These are phyloP conservation scores for Phyllachora maydis DNA, from an alignment of 2,329 filamentous ascomycete genomes.

Conservation along the genomic window DNA sequence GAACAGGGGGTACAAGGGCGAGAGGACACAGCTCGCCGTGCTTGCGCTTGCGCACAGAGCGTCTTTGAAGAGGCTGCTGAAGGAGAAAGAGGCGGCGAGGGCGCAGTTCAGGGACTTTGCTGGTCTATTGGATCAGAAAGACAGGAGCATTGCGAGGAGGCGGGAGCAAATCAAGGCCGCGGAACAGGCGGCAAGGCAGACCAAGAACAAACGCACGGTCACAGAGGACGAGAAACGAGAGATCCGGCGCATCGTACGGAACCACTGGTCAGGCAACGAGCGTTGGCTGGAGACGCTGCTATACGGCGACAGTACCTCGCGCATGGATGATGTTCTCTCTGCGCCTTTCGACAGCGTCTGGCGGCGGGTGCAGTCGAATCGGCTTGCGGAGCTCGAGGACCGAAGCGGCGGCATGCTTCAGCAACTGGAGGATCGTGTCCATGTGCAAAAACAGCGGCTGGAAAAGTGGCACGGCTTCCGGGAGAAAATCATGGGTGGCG, in stretches of 20 bases:
- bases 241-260: slow-evolving; percentile 38
- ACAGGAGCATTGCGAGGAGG: slow-evolving; percentile 31
- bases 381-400: slow-evolving; percentile 33
- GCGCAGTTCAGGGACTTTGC: slow-evolving; percentile 42
- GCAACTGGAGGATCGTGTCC: slow-evolving; percentile 49
- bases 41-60: slow-evolving; percentile 55
- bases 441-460: slow-evolving; percentile 45
- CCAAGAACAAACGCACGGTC: slow-evolving; percentile 10
- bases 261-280: slow-evolving; percentile 63
- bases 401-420: slow-evolving; percentile 34
- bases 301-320: slow-evolving; percentile 36
- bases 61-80: slow-evolving; percentile 38
- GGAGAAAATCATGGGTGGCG: slow-evolving; percentile 22
- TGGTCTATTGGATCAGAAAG: slow-evolving; percentile 41
- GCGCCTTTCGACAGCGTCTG: slow-evolving; percentile 52
- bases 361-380: slow-evolving; percentile 40
- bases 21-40: slow-evolving; percentile 34
- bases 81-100: slow-evolving; percentile 36
- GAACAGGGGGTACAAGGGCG: slow-evolving; percentile 32
- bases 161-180: slow-evolving; percentile 21
- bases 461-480: slow-evolving; percentile 55
- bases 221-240: slow-evolving; percentile 21
- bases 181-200: slow-evolving; percentile 6
- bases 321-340: slow-evolving; percentile 41
- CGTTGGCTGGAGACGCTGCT: slow-evolving; percentile 55